Conservation (phyloP, 2,329 filamentous ascomycete genomes). For the Penicillium vulpinum region DNA sequence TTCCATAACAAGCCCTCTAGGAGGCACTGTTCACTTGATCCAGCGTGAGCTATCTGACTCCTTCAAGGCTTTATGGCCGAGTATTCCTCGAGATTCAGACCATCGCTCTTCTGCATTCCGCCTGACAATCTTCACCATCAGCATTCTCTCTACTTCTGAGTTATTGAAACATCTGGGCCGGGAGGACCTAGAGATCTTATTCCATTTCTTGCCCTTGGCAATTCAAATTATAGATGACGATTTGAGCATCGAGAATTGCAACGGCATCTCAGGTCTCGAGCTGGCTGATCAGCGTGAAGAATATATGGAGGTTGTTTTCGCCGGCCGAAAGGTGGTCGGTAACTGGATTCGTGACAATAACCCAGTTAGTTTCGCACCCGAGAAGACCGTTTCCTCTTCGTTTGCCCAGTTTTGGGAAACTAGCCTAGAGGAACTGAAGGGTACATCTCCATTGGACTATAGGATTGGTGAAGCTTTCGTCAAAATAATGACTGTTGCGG, state of each 20-base stretch:
- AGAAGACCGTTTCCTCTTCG: conserved; percentile 24
- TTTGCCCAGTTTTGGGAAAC: conserved; percentile 37
- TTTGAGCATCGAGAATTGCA: conserved; percentile 56
- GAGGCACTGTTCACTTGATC: conserved; percentile 68
- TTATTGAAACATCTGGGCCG: conserved; percentile 34
- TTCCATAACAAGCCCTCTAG: conserved; percentile 71
- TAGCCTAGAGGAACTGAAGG: conserved; percentile 33
- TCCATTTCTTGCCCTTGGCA: conserved; percentile 55
- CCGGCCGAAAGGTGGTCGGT: conserved; percentile 51
- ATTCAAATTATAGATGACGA: conserved; percentile 62
- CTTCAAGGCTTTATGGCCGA: conserved; percentile 28
- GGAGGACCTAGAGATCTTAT: conserved; percentile 42
- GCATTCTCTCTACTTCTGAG: conserved; percentile 53
- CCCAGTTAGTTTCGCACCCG: conserved; percentile 13
- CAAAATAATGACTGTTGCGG: conserved; percentile 39
- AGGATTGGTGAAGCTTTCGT: conserved; percentile 44
- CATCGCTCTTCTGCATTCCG: conserved; percentile 73
- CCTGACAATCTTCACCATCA: conserved; percentile 69
- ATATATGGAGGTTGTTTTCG: conserved; percentile 54
- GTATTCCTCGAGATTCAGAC: conserved; percentile 61
- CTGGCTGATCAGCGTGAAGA: conserved; percentile 53
- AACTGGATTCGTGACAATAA: conserved; percentile 41
- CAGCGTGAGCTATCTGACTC: conserved; percentile 31
- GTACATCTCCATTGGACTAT: conserved; percentile 37
- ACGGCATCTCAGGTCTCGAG: conserved; percentile 53